These are phyloP conservation scores for Scheffersomyces lignosus DNA, from an alignment of 805 yeast genomes.

Conservation along the genomic window DNA sequence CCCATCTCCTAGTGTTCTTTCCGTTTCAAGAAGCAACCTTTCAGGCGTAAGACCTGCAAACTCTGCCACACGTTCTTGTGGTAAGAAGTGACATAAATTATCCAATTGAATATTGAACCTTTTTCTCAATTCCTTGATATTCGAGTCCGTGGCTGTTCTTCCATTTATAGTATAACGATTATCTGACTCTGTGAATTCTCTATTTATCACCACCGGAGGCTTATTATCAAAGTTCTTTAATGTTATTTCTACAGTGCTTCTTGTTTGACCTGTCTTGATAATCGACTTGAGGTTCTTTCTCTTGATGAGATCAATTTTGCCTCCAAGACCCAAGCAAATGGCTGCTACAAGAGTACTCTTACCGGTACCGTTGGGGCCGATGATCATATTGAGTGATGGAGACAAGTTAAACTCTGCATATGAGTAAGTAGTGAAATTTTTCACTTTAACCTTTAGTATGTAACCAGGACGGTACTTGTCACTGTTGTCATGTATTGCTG, in stretches of 20 bases:
- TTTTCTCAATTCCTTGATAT: slow-evolving; percentile 46
- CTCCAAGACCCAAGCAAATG: slow-evolving; percentile 84
- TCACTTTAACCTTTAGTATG: slow-evolving; percentile 50
- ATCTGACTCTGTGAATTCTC: slow-evolving; percentile 48
- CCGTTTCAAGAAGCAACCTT: slow-evolving; percentile 71
- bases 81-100: slow-evolving; percentile 89
- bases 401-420: slow-evolving; percentile 72
- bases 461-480: slow-evolving; percentile 41
- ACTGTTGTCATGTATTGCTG: too few relatives aligned
- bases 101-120: slow-evolving; percentile 78
- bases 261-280: slow-evolving; percentile 64
- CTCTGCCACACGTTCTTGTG: slow-evolving; percentile 93
- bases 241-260: slow-evolving; percentile 50
- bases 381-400: slow-evolving; percentile 84
- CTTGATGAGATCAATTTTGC: slow-evolving; percentile 71
- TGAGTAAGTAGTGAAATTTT: slow-evolving; percentile 68
- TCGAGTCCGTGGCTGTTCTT: slow-evolving; percentile 37
- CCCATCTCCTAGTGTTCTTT: slow-evolving; percentile 71
- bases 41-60: slow-evolving; percentile 83
- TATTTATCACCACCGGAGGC: slow-evolving; percentile 38
- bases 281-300: slow-evolving; percentile 65
- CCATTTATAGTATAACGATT: slow-evolving; percentile 57
- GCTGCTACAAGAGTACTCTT: slow-evolving; percentile 93
- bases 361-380: slow-evolving; percentile 97
- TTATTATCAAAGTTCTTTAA: slow-evolving; percentile 40